Evolutionary conservation across 768 basidiomycete species (phyloP).

Genomic region (Tylopilus rubrobrunneus): DNA sequence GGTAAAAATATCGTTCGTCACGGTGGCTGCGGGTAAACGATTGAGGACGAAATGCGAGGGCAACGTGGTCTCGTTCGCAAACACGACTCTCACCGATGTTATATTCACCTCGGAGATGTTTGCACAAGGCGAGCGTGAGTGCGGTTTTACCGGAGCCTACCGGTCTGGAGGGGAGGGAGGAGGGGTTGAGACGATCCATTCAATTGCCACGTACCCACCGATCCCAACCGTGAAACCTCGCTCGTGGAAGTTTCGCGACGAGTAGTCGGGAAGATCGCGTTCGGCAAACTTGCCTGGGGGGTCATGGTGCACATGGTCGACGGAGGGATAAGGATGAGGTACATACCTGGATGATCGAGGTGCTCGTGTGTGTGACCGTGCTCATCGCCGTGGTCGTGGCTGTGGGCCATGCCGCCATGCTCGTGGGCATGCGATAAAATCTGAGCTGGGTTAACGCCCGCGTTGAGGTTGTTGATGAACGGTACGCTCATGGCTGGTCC

Average conservation of each 20-base stretch:
- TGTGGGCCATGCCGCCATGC: slow-evolving; percentile 33
- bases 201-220: slow-evolving; percentile 68
- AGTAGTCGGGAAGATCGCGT: slow-evolving; percentile 88
- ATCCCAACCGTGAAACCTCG: slow-evolving; percentile 97
- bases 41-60: slow-evolving; percentile 5
- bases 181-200: not conserved
- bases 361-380: slow-evolving; percentile 97
- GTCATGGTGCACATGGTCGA: not conserved
- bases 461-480: slow-evolving; percentile 68
- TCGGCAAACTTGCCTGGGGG: slow-evolving; percentile 82
- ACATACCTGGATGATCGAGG: slow-evolving; percentile 79
- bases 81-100: slow-evolving; percentile 72
- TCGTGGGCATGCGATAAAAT: slow-evolving; percentile 52
- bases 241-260: slow-evolving; percentile 80
- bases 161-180: slow-evolving; percentile 49
- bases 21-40: slow-evolving; percentile 57
- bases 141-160: slow-evolving; percentile 99
- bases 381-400: slow-evolving; percentile 62
- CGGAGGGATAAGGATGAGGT: not conserved
- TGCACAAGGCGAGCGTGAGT: slow-evolving; percentile 85
- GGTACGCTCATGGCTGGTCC: slow-evolving; percentile 52
- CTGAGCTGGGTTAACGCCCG: slow-evolving; percentile 25
- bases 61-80: not conserved
- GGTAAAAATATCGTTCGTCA: slow-evolving; percentile 99
- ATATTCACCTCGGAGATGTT: slow-evolving; percentile 71